Evolutionary conservation across 164 flowering plant genomes (phyloP), one percentile per base, ranked within the genome.

Genomic region (Buxus sempervirens): DNA sequence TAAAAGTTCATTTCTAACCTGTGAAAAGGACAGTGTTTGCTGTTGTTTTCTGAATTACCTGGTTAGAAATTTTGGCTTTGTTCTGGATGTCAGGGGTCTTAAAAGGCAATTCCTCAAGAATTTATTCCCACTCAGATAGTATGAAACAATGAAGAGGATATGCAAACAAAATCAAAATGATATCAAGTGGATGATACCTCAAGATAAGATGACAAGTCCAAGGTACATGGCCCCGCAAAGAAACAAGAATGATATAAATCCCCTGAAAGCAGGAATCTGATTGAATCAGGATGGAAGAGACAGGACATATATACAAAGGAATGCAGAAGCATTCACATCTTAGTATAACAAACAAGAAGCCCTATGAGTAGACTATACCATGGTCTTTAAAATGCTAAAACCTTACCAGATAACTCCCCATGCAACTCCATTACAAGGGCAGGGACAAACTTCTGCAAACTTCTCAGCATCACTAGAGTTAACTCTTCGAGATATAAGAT

Each of bases 381-480:
- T 16, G 41, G 9, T 20, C 1, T 28, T 54, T 65, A 14, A 15
- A 25, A 5, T 51, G 45, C 51, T 7, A 65, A 27, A 27, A 13
- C 27, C 86, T 80, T 64, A 90, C 97, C 97, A 92, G 56, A 92
- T 86, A 54, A 87, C 80, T 65, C 97, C 97, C 97, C 96, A 91
- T 61, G 80, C 88, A 70, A 77, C 82, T 49, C 97, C 97, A 80
- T 80, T 87, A 70, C 97, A 91, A 54, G 91, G 90, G 73, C 93
- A 91, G 59, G 90, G 93, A 64, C 97, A 91, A 68, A 87, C 60
- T 80, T 90, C 97, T 28, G 93, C 96, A 82, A 91, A 91, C 78
- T 92, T 90, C 77, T 92, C 97, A 58, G 97, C 97, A 82, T 92
- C 96, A 73, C 96, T 92, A 1, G 96, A 81, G 72, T 87, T 75